These are phyloP conservation scores for Collybiopsis luxurians DNA, from an alignment of 768 basidiomycete species.

Conservation along the genomic window DNA sequence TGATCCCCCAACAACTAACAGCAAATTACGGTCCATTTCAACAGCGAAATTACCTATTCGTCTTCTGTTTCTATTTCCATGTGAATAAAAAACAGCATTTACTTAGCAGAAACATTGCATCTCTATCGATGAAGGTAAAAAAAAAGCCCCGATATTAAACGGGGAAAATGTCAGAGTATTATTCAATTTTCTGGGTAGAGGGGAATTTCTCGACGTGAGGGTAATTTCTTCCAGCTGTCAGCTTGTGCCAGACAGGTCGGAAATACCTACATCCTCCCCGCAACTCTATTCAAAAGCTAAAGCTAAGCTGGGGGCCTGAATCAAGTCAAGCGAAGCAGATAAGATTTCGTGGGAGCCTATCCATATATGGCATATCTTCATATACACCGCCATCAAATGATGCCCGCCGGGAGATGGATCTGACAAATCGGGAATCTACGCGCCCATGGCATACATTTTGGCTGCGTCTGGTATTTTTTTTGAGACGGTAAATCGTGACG, in stretches of 20 bases:
- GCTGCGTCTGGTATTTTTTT: background rate
- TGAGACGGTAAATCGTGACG: too few species aligned
- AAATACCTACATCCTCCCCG: too few species aligned
- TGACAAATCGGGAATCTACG: background rate
- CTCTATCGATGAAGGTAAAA: background rate
- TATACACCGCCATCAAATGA: too few species aligned
- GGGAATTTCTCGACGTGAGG: background rate
- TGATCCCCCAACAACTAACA: background rate
- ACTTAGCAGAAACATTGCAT: background rate
- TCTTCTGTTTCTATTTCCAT: too few species aligned
- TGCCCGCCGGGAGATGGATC: too few species aligned
- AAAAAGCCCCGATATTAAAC: constrained; percentile 1
- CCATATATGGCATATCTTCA: too few species aligned
- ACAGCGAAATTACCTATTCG: too few species aligned
- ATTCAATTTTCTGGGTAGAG: background rate
- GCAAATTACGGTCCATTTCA: too few species aligned
- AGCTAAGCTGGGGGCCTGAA: too few species aligned
- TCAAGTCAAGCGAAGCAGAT: too few species aligned
- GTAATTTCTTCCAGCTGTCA: background rate
- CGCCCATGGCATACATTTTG: background rate
- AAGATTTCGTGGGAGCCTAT: background rate
- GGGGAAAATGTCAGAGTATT: background rate
- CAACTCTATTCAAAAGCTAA: too few species aligned
- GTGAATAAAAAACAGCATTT: background rate
- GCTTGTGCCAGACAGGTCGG: background rate